Conservation (phyloP, 169 alveolate genomes). For the Plasmodium billcollinsi region DNA sequence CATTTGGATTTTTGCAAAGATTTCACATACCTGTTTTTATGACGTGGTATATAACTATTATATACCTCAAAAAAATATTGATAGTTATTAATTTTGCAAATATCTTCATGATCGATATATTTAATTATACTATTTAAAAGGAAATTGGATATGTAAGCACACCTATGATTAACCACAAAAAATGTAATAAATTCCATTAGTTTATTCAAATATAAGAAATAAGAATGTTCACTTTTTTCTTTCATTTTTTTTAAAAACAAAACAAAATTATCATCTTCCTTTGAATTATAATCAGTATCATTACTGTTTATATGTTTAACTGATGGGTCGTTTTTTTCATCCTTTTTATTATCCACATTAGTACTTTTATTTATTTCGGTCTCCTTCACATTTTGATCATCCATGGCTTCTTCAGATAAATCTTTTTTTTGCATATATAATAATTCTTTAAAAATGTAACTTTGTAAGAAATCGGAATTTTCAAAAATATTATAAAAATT, state of each 20-base stretch:
- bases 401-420: background rate
- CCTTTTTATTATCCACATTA: background rate
- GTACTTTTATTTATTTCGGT: background rate
- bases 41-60: conserved; percentile 74
- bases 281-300: background rate
- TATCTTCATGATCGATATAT: conserved; percentile 60
- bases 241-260: conserved; percentile 72
- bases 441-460: conserved; percentile 35
- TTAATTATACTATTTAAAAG: conserved; percentile 64
- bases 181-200: conserved; percentile 70
- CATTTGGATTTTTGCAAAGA: conserved; percentile 73
- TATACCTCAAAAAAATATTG: conserved; percentile 69
- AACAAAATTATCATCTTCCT: conserved; percentile 65
- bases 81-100: conserved; percentile 71
- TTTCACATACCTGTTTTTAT: conserved; percentile 59
- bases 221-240: conserved; percentile 57
- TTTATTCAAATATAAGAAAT: conserved; percentile 68
- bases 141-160: conserved; percentile 69
- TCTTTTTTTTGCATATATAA: background rate
- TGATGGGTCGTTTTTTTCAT: background rate
- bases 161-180: conserved; percentile 64
- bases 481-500: conserved; percentile 40
- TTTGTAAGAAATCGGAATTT: conserved; percentile 63
- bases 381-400: background rate
- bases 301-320: background rate